phyloP scores from a whole-genome alignment of 2,329 filamentous ascomycete species.

The Sporothrix variecibatus region DNA sequence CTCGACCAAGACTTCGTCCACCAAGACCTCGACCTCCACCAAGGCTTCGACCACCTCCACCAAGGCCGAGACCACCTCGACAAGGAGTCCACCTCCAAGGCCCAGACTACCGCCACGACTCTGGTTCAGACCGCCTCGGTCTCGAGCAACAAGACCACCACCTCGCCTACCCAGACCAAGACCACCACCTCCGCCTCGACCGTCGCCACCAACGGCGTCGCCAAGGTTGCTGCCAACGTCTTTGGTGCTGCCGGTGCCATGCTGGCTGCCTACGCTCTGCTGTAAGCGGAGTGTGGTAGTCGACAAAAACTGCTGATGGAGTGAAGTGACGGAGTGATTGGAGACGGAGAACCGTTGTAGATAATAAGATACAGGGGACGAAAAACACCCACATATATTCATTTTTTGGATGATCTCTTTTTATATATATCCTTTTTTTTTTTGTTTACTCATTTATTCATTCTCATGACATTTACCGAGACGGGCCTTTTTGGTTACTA shows the following conservation, averaged over 20 bases:
- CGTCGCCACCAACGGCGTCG: conserved; percentile 37
- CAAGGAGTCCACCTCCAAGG: not conserved
- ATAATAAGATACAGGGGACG: conserved; percentile 11
- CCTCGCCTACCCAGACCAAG: not conserved
- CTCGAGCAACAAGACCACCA: not conserved
- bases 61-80: conserved; percentile 5
- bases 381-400: not conserved
- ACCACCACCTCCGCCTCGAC: conserved; percentile 31
- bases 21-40: conserved; percentile 29
- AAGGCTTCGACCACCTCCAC: conserved; percentile 19
- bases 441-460: conserved; percentile 9
- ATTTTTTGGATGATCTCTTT: conserved; percentile 18
- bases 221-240: conserved; percentile 31
- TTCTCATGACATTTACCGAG: not conserved
- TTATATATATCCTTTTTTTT: conserved; percentile 18
- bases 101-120: not conserved
- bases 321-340: not conserved
- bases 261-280: conserved; percentile 34
- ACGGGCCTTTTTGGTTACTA: not conserved
- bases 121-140: not conserved
- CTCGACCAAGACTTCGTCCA: conserved; percentile 32
- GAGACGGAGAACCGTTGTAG: not conserved
- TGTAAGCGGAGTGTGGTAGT: conserved; percentile 31
- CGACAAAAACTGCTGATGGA: not conserved
- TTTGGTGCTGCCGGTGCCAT: conserved; percentile 34